Conservation (phyloP, 768 basidiomycete genomes). For the Russula sp. region DNA sequence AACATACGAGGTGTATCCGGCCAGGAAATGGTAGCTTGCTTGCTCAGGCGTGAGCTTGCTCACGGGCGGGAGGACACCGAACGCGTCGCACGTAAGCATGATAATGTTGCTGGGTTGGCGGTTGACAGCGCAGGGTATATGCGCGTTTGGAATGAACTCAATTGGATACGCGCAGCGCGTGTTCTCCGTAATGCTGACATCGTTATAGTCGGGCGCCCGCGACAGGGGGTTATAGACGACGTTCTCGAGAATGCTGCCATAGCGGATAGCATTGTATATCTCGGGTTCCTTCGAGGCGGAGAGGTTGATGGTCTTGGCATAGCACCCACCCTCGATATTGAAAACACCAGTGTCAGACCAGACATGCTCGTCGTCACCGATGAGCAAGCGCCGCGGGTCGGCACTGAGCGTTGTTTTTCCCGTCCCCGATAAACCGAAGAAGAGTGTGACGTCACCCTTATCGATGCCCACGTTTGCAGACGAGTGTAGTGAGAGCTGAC, state of each 20-base stretch:
- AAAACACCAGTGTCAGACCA: constrained; percentile 99
- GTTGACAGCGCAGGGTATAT: constrained; percentile 84
- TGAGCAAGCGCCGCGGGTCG: constrained; percentile 87
- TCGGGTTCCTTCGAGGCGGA: constrained; percentile 97
- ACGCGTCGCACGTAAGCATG: constrained; percentile 97
- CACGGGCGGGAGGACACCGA: constrained; percentile 95
- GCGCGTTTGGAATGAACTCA: constrained; percentile 92
- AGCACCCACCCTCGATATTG: constrained; percentile 99
- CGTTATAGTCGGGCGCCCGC: constrained; percentile 90
- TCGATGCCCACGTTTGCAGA: constrained; percentile 93
- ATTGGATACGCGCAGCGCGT: constrained; percentile 99
- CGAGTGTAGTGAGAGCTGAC: constrained; percentile 94
- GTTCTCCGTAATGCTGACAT: constrained; percentile 96
- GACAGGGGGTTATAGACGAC: constrained; percentile 88
- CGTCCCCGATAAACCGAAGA: constrained; percentile 97
- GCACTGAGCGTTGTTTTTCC: constrained; percentile 99
- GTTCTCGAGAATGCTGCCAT: constrained; percentile 96
- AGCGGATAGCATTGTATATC: constrained; percentile 91
- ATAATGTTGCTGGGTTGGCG: constrained; percentile 91
- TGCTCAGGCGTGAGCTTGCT: constrained; percentile 89
- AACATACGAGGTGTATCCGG: constrained; percentile 87
- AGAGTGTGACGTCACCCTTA: constrained; percentile 88
- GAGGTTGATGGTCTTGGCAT: constrained; percentile 97
- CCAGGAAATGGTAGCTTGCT: constrained; percentile 96
- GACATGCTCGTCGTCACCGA: constrained; percentile 99